Percentiles rank a stretch among this genome's conserved stretches.
Evolutionary conservation across 352 stramenopile genomes (phyloP).

Genomic region (Globisporangium viniferum): DNA sequence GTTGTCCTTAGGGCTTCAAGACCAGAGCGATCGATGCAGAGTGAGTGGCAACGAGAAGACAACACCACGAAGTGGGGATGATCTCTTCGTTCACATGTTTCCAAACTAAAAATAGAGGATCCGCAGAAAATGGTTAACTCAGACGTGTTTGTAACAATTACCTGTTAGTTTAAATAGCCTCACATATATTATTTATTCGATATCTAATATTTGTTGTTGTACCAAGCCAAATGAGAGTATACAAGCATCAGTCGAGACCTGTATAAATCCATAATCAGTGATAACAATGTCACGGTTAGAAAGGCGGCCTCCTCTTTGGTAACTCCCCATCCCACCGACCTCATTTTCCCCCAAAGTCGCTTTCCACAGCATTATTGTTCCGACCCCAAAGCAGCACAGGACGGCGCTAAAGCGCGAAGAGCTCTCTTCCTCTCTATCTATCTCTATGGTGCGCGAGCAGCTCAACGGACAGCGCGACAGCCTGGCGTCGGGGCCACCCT

Average conservation of each 20-base stretch:
- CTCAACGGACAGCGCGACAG: conserved; percentile 6
- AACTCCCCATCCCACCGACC: not conserved
- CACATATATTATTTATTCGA: not conserved
- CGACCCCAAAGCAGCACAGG: not conserved
- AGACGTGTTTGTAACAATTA: not conserved
- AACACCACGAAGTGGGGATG: not conserved
- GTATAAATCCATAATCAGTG: too few relatives aligned
- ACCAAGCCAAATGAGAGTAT: too few relatives aligned
- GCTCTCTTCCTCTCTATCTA: not conserved
- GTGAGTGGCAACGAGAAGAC: not conserved
- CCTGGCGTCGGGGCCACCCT: not conserved
- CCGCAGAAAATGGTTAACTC: not conserved
- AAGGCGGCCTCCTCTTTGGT: not conserved
- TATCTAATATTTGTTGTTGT: too few relatives aligned
- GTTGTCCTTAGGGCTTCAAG: too few relatives aligned
- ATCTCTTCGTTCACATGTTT: not conserved
- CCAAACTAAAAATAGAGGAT: not conserved
- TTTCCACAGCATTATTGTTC: not conserved
- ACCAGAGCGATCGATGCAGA: too few relatives aligned
- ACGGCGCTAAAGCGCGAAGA: not conserved
- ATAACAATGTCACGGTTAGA: not conserved
- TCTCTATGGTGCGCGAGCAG: conserved; percentile 10
- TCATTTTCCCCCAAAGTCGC: not conserved
- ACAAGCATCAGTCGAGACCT: too few relatives aligned
- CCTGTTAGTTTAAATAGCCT: not conserved